Base-by-base conservation (phyloP, 768 basidiomycete genomes). In the Mycena indigotica region DNA sequence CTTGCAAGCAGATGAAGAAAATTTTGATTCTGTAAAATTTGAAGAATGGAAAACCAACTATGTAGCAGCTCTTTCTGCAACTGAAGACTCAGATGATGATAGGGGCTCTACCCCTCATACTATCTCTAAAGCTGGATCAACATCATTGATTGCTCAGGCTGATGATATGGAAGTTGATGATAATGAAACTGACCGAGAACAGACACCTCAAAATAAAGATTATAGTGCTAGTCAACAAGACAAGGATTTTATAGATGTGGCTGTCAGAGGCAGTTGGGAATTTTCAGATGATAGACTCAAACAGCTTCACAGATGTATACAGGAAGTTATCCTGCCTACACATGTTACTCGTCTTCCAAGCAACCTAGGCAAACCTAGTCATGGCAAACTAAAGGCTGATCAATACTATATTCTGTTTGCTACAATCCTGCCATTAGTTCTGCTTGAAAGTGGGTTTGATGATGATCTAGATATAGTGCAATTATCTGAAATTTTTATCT, bases 301-400 rank as follows among this genome's bases (percentile, higher is more conserved):
- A 38, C 12, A 4, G 35, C 1, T 67, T n/a, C 56, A 56, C 30
- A 24, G 38, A 21, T 70, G 69, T 39, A 68, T 71, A 40, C 4
- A 26, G 10, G 35, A 65, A 58, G 62, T 68, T 24, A 35, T 28
- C 4, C 28, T 67, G 15, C 68, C 68, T 2, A 52, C 58, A 21
- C 62, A 56, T 61, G 58, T 69, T 24, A 53, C 65, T 19, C 61
- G 63, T 1, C 70, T 66, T 46, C 74, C 73, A 17, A 57, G 3
- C 10, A 74, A 74, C 57, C 61, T 73, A 41, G 72, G 74, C 13
- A 68, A 74, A 35, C 29, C 57, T 10, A 60, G 38, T 1, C 73
- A 73, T 60, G 71, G 71, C n/a, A 73, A 74, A 44, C 64, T 75
- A 5, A 73, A 73, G 52, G 71, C 71, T 24, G 56, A 71, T 55